phyloP scores from a whole-genome alignment of 2,329 filamentous ascomycete genomes.

The Paraconiothyrium sp. region DNA sequence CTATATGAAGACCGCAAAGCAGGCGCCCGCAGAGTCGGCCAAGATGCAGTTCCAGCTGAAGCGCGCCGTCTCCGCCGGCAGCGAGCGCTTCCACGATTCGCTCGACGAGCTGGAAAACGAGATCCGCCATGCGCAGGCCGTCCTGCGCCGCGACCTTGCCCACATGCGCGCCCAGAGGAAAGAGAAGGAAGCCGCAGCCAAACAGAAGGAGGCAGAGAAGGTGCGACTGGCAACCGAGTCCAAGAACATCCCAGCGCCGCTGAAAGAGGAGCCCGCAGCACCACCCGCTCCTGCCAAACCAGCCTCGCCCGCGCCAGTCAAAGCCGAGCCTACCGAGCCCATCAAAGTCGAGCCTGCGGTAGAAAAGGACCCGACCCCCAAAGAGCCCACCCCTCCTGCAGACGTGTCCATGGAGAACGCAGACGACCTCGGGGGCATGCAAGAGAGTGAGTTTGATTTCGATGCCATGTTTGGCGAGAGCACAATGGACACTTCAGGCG shows the following conservation, averaged over 20 bases:
- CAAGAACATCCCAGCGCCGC: constrained; percentile 17
- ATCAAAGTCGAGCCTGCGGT: constrained; percentile 16
- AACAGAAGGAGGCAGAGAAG: constrained; percentile 42
- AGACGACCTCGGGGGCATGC: constrained; percentile 36
- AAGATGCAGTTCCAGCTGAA: constrained; percentile 45
- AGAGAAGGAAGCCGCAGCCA: constrained; percentile 47
- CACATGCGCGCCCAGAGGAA: constrained; percentile 45
- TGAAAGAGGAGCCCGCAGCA: constrained; percentile 17
- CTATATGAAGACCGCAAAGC: constrained; percentile 54
- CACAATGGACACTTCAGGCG: constrained; percentile 34
- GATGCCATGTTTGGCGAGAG: constrained; percentile 48
- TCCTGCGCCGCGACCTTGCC: constrained; percentile 50
- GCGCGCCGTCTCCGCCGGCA: constrained; percentile 53
- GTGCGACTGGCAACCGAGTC: constrained; percentile 43
- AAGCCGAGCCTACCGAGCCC: constrained; percentile 13
- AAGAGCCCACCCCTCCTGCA: constrained; percentile 25
- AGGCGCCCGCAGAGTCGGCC: constrained; percentile 37
- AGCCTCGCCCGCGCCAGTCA: constrained; percentile 5
- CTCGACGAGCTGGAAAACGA: constrained; percentile 62
- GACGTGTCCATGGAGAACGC: constrained; percentile 46
- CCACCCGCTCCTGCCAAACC: constrained; percentile 12
- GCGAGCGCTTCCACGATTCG: constrained; percentile 58
- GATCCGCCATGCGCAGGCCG: constrained; percentile 47
- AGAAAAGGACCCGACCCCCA: constrained; percentile 30
- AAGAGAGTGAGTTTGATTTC: constrained; percentile 52